Evolutionary conservation across 257 asterid genomes (phyloP).

Genomic region (Solanum medicagineum): DNA sequence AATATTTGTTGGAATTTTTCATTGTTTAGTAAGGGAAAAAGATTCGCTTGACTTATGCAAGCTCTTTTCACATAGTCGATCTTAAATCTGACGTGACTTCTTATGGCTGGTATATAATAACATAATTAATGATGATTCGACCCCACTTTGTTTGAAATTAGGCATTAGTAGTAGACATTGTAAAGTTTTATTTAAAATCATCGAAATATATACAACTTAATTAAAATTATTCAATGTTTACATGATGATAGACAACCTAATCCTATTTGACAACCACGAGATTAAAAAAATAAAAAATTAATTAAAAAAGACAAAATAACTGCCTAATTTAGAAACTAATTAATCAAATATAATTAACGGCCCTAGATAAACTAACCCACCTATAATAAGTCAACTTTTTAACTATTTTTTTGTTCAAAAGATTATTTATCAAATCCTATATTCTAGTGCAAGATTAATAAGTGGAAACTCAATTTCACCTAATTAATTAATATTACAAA

Average conservation of each 20-base stretch:
- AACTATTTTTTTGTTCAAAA: not conserved
- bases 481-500: not conserved
- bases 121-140: not conserved
- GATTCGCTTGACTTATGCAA: too few species aligned
- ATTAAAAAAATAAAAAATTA: not conserved
- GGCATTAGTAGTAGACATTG: not conserved
- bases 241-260: not conserved
- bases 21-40: too few species aligned
- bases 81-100: not conserved
- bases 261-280: not conserved
- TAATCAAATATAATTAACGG: not conserved
- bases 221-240: not conserved
- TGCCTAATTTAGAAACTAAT: not conserved
- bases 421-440: not conserved
- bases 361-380: not conserved
- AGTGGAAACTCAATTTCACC: not conserved
- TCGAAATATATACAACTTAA: not conserved
- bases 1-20: too few species aligned
- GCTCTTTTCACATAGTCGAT: not conserved
- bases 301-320: not conserved
- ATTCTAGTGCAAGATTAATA: not conserved
- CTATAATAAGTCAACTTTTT: not conserved
- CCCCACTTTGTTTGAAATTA: not conserved
- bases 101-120: not conserved
- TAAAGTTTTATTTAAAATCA: not conserved